phyloP scores from a whole-genome alignment of 805 yeast species.

The Starmerella tilneyi region DNA sequence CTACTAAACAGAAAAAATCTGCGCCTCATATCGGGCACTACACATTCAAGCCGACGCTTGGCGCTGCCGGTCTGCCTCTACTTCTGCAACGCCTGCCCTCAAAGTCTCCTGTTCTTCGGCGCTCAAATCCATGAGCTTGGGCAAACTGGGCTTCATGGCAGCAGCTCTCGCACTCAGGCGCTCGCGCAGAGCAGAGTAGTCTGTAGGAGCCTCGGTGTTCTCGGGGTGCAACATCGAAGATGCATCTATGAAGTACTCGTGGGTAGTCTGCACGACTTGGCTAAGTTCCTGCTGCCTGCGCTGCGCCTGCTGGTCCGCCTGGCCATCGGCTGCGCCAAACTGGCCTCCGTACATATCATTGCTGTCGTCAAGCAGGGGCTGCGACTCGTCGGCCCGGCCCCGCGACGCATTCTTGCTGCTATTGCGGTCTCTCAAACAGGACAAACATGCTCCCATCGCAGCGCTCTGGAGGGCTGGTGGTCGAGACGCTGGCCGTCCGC shows the following conservation, averaged over 20 bases:
- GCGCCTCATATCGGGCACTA: no score
- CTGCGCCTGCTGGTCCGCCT: slow-evolving; percentile 12
- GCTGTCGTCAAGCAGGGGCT: slow-evolving; percentile 16
- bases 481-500: no score
- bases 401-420: not conserved
- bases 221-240: slow-evolving; percentile 17
- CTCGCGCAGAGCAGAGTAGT: slow-evolving; percentile 7
- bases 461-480: no score
- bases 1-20: no score
- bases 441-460: slow-evolving; percentile 23
- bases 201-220: slow-evolving; percentile 8
- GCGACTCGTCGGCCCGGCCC: slow-evolving; percentile 7
- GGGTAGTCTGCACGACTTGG: slow-evolving; percentile 21
- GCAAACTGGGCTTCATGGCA: not conserved
- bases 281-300: slow-evolving; percentile 21
- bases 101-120: slow-evolving; percentile 1
- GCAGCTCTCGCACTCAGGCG: not conserved
- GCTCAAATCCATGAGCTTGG: slow-evolving; percentile 5
- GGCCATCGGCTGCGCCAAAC: slow-evolving; percentile 8
- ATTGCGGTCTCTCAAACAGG: slow-evolving; percentile 20
- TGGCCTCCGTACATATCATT: not conserved
- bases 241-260: slow-evolving; percentile 21
- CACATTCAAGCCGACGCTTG: no score
- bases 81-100: no score
- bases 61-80: no score